phyloP scores from a whole-genome alignment of 2,329 filamentous ascomycete species.

The Aspergillus terreus region DNA sequence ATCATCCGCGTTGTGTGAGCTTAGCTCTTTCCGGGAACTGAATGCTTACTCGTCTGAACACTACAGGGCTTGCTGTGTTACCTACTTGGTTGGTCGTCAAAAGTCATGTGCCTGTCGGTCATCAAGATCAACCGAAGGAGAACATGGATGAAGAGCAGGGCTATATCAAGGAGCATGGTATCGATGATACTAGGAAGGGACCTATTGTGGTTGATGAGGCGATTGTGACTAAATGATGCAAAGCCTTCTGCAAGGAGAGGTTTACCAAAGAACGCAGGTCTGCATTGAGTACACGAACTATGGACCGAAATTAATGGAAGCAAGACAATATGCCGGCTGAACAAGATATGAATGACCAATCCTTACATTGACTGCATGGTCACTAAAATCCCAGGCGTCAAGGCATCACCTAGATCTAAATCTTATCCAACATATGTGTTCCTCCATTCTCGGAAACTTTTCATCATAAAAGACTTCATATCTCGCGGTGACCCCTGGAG shows the following conservation, averaged over 20 bases:
- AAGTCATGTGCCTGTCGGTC: not conserved
- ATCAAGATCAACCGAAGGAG: not conserved
- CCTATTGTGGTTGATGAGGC: no score
- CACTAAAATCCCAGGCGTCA: not conserved
- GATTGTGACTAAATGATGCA: no score
- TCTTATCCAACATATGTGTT: constrained; percentile 3
- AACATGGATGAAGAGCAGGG: not conserved
- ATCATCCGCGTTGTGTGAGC: not conserved
- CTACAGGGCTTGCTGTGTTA: not conserved
- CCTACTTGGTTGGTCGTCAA: not conserved
- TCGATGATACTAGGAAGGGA: not conserved
- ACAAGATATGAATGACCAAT: no score
- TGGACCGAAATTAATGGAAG: no score
- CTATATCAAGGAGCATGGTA: no score
- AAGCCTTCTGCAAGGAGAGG: no score
- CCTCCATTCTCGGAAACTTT: constrained; percentile 5
- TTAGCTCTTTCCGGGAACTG: not conserved
- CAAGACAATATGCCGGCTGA: no score
- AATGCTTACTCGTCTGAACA: not conserved
- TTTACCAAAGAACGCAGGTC: no score
- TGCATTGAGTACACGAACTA: no score
- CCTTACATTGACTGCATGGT: not conserved
- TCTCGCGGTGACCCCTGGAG: constrained; percentile 26
- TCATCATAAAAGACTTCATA: constrained; percentile 31
- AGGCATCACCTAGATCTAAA: not conserved